These are phyloP conservation scores for Amaranthus palmeri DNA, from an alignment of 148 eudicot species.

Conservation along the genomic window DNA sequence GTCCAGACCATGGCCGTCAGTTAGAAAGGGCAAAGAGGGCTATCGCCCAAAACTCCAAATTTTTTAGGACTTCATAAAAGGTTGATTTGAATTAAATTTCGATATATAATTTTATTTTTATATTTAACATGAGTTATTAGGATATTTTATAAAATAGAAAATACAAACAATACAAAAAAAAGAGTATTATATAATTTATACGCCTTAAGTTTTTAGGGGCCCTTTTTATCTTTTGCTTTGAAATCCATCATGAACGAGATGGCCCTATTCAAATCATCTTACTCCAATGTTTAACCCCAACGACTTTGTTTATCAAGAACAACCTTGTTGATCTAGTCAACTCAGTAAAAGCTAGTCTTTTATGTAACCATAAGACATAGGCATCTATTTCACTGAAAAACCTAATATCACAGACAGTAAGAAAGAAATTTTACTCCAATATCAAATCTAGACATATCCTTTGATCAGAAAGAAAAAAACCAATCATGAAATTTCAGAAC, in stretches of 20 bases:
- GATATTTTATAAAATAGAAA: too few species aligned
- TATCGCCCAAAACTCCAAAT: too few species aligned
- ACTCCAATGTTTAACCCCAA: not conserved
- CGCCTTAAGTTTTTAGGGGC: too few species aligned
- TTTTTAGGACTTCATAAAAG: too few species aligned
- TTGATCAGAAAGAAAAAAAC: not conserved
- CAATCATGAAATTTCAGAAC: not conserved
- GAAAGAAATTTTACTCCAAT: constrained; percentile 1
- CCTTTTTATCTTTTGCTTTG: too few species aligned
- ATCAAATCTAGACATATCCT: not conserved
- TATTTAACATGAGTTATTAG: too few species aligned
- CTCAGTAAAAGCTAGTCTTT: not conserved
- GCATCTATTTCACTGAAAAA: not conserved
- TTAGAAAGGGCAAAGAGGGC: too few species aligned
- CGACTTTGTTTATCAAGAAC: not conserved
- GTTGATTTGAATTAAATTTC: too few species aligned
- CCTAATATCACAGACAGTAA: not conserved
- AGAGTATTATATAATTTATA: too few species aligned
- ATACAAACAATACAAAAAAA: too few species aligned
- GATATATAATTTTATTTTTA: too few species aligned
- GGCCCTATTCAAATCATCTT: not conserved
- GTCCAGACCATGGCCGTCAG: not conserved
- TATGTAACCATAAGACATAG: constrained; percentile 2
- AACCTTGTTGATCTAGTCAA: not conserved
- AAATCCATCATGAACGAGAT: too few species aligned